phyloP scores from a whole-genome alignment of 305 asterid species.

The Rubia peregrina region DNA sequence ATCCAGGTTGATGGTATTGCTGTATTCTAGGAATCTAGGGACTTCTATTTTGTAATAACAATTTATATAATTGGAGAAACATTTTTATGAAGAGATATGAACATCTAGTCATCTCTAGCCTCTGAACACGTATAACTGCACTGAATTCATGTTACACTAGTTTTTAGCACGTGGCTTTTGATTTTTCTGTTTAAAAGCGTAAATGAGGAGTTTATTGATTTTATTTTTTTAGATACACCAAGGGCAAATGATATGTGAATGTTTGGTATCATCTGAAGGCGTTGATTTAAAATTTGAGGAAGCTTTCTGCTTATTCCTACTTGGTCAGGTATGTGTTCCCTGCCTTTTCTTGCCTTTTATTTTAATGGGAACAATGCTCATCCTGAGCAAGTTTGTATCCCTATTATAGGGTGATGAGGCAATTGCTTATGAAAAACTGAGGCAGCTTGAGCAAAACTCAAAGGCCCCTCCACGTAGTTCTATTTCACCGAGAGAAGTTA shows the following conservation, averaged over 20 bases:
- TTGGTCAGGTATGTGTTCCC: constrained; percentile 69
- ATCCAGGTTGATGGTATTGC: constrained; percentile 1
- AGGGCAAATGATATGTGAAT: constrained; percentile 75
- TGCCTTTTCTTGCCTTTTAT: constrained; percentile 15
- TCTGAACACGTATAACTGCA: not conserved
- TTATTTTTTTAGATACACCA: constrained; percentile 49
- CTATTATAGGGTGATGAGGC: constrained; percentile 76
- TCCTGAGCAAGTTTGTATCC: constrained; percentile 15
- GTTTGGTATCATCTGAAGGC: constrained; percentile 86
- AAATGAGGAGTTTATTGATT: not conserved
- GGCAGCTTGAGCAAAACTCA: constrained; percentile 55
- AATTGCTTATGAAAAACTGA: constrained; percentile 64
- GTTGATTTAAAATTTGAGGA: constrained; percentile 90
- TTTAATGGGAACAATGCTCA: constrained; percentile 15
- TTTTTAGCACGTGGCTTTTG: not conserved
- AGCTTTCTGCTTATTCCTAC: constrained; percentile 85
- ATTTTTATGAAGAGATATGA: not conserved
- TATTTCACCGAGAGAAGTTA: constrained; percentile 46
- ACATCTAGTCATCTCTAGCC: not conserved
- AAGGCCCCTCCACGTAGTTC: constrained; percentile 45
- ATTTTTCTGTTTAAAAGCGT: not conserved
- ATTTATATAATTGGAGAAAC: not conserved
- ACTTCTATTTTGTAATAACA: not conserved
- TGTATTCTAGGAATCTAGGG: not conserved
- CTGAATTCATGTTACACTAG: not conserved